A percentile compares a stretch with the other conserved stretches of the same genome.
phyloP scores from a whole-genome alignment of 352 stramenopile genomes.

The Globisporangium abappressorium region DNA sequence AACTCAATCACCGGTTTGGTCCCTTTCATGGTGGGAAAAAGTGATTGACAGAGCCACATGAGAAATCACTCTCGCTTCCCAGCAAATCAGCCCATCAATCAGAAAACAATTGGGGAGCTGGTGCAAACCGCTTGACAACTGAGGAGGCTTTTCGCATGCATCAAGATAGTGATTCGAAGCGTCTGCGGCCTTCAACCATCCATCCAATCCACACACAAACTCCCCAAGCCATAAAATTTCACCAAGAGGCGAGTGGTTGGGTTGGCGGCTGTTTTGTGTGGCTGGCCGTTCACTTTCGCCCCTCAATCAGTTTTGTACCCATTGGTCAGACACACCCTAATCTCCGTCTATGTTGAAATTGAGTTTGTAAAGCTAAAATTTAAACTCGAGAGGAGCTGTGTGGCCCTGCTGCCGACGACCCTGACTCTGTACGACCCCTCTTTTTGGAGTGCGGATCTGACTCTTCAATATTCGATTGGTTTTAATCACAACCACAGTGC shows the following conservation, averaged over 20 bases:
- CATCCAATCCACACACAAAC: not conserved
- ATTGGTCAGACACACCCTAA: not conserved
- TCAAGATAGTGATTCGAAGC: not conserved
- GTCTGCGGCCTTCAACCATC: not conserved
- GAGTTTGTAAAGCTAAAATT: not conserved
- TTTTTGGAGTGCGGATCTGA: not conserved
- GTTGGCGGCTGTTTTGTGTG: not conserved
- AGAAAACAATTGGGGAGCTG: not conserved
- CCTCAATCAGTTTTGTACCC: not conserved
- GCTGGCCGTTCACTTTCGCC: not conserved
- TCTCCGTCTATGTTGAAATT: not conserved
- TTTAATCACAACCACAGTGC: no score
- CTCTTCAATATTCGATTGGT: not conserved
- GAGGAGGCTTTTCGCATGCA: not conserved
- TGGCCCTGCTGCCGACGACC: no score
- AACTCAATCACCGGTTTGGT: not conserved
- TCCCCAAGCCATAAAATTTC: not conserved
- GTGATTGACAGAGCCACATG: not conserved
- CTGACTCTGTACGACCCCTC: not conserved
- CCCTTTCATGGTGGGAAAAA: not conserved
- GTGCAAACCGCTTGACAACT: not conserved
- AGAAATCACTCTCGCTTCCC: not conserved
- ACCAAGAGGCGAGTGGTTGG: not conserved
- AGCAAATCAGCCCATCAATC: not conserved
- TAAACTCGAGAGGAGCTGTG: not conserved